phyloP scores from a whole-genome alignment of 208 protist species.

The Strigomonas galati region DNA sequence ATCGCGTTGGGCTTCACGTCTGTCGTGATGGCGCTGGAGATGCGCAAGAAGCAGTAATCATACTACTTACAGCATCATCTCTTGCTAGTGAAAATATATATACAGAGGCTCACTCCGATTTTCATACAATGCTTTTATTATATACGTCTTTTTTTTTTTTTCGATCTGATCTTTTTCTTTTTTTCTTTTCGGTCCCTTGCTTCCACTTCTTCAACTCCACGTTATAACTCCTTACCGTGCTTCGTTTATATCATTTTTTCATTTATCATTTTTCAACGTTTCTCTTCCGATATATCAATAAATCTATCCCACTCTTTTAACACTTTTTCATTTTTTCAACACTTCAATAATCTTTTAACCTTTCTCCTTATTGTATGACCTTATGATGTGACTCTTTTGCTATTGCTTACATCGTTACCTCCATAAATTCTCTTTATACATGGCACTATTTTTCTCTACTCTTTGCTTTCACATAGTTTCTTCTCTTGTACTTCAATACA shows the following conservation, averaged over 20 bases:
- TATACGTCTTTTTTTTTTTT: not conserved
- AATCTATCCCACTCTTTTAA: not conserved
- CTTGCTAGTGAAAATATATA: not conserved
- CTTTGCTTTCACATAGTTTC: not conserved
- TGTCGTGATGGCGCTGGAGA: slow-evolving; percentile 18
- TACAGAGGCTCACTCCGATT: not conserved
- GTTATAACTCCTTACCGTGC: not conserved
- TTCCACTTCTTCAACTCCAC: not conserved
- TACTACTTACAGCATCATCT: not conserved
- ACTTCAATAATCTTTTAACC: slow-evolving; percentile 8
- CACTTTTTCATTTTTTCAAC: not conserved
- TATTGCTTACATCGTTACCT: not conserved
- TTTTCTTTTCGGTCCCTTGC: not conserved
- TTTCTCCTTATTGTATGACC: slow-evolving; percentile 4
- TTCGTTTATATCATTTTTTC: slow-evolving; percentile 1
- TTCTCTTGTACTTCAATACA: not conserved
- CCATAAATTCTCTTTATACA: not conserved
- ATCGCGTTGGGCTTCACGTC: slow-evolving; percentile 20
- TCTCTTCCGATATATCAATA: slow-evolving; percentile 2
- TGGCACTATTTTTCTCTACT: not conserved
- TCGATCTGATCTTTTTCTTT: not conserved
- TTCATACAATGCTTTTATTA: not conserved
- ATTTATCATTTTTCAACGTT: not conserved
- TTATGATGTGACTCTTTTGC: not conserved
- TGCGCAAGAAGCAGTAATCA: slow-evolving; percentile 20